phyloP scores from a whole-genome alignment of 2,329 filamentous ascomycete species.

The Sporothrix euskadiensis region DNA sequence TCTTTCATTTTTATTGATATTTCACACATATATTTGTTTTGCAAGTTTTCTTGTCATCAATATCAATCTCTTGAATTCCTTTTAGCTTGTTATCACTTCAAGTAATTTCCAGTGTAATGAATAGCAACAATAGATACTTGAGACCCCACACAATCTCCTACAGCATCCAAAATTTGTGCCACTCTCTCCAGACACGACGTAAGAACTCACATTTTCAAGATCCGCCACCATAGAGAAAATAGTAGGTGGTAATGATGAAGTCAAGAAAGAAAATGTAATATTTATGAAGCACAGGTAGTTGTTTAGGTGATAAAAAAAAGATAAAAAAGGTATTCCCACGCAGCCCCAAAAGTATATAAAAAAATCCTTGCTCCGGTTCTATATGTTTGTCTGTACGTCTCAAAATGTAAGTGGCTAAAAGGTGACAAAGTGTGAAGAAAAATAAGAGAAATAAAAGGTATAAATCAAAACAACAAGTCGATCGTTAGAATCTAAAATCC shows the following conservation, averaged over 20 bases:
- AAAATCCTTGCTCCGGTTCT: conserved; percentile 8
- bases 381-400: conserved; percentile 14
- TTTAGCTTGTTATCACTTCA: no score
- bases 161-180: no score
- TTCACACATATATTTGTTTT: no score
- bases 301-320: background rate
- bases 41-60: no score
- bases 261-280: background rate
- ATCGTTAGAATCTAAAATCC: background rate
- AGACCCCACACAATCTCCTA: no score
- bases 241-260: background rate
- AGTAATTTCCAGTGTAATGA: no score
- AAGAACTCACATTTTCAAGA: no score
- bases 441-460: background rate
- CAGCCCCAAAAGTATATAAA: background rate
- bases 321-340: conserved; percentile 18
- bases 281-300: background rate
- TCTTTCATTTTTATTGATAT: no score
- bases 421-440: background rate
- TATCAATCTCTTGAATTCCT: no score
- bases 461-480: background rate
- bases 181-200: no score
- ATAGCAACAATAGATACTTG: no score
- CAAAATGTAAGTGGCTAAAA: background rate
- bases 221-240: no score